These are phyloP conservation scores for Ochetophila trinervis DNA, from an alignment of 306 rosid genomes.

Conservation along the genomic window DNA sequence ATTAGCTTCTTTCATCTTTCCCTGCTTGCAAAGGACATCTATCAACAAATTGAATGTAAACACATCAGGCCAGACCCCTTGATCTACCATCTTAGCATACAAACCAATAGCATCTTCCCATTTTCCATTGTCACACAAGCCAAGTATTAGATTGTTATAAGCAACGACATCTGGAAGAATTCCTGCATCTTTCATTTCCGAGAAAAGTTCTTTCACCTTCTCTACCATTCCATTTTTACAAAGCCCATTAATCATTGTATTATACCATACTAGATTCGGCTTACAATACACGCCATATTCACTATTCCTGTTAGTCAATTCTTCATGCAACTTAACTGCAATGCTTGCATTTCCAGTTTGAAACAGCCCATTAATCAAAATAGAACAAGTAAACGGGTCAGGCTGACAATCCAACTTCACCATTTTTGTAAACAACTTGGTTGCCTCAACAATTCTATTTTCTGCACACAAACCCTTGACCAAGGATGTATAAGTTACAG, in stretches of 20 bases:
- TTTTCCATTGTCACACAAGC: conserved; percentile 31
- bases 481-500: conserved; percentile 35
- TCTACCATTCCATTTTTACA: conserved; percentile 42
- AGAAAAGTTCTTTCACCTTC: conserved; percentile 37
- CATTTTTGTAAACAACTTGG: conserved; percentile 30
- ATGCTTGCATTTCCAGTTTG: conserved; percentile 23
- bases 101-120: conserved; percentile 33
- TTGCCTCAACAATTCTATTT: conserved; percentile 33
- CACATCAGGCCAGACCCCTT: conserved; percentile 38
- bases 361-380: conserved; percentile 42
- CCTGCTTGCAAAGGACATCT: conserved; percentile 31
- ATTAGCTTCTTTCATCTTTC: conserved; percentile 32
- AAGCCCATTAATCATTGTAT: conserved; percentile 39
- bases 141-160: conserved; percentile 42
- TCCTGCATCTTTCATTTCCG: conserved; percentile 37
- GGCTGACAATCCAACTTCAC: conserved; percentile 35
- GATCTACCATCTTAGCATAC: conserved; percentile 45
- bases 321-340: conserved; percentile 40
- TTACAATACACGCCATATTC: conserved; percentile 22
- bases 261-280: conserved; percentile 30
- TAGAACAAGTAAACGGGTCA: conserved; percentile 28
- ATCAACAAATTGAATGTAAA: conserved; percentile 39
- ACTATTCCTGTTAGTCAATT: conserved; percentile 33
- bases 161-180: conserved; percentile 33
- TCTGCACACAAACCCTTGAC: conserved; percentile 45